phyloP scores from a whole-genome alignment of 495 filamentous ascomycete genomes.

The Tuber borchii region DNA sequence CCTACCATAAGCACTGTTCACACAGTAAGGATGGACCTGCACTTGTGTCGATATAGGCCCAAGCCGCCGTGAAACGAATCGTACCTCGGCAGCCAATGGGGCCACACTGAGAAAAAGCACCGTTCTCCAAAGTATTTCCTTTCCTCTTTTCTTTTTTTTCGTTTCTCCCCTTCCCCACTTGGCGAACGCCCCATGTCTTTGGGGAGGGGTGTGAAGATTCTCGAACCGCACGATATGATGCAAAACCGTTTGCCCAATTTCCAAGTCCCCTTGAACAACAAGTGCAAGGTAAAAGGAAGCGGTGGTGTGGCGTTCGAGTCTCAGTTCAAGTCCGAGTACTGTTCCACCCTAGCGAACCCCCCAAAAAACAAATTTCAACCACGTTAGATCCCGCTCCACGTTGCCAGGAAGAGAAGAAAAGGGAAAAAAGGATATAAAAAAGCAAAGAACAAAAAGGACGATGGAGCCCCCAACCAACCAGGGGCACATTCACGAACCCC shows the following conservation, averaged over 20 bases:
- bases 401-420: neutral
- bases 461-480: neutral
- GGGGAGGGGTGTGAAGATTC: neutral
- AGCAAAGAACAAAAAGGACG: neutral
- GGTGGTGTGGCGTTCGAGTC: neutral
- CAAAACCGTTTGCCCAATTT: neutral
- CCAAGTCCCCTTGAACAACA: neutral
- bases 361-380: slow-evolving; percentile 3
- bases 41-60: neutral
- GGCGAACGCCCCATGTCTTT: neutral
- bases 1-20: neutral
- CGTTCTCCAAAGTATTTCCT: neutral
- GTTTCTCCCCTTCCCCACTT: neutral
- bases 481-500: neutral
- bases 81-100: neutral
- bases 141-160: neutral
- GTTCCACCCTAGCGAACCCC: neutral
- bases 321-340: neutral
- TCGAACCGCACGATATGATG: neutral
- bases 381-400: slow-evolving; percentile 4
- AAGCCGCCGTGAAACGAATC: neutral
- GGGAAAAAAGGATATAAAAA: neutral
- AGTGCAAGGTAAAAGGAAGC: neutral
- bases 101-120: neutral
- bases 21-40: neutral